A percentile compares a stretch with the other conserved stretches of the same genome.
Evolutionary conservation across 2,329 filamentous ascomycete genomes (phyloP).

Genomic region (Aureobasidium zeae): DNA sequence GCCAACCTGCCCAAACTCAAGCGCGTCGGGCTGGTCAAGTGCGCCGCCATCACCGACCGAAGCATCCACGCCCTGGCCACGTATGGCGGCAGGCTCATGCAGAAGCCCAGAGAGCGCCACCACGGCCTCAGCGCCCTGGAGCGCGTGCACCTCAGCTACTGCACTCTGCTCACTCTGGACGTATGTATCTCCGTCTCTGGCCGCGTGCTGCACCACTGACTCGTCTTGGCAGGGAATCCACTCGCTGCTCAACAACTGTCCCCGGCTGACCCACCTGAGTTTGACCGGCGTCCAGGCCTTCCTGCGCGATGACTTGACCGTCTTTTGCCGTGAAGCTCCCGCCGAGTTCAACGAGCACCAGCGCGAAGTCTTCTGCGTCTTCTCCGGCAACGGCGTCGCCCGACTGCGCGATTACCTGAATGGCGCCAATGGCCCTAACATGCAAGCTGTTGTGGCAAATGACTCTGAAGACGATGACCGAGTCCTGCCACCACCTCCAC

Average conservation of each 20-base stretch:
- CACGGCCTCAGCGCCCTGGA: conserved; percentile 63
- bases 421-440: conserved; percentile 20
- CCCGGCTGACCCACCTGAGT: conserved; percentile 84
- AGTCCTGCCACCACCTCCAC: conserved; percentile 10
- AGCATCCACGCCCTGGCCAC: conserved; percentile 79
- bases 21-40: conserved; percentile 91
- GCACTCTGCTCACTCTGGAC: conserved; percentile 69
- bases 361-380: conserved; percentile 92
- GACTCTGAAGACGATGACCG: conserved; percentile 21
- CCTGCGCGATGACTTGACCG: conserved; percentile 70
- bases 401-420: conserved; percentile 73
- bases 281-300: conserved; percentile 91
- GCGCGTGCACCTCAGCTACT: conserved; percentile 93
- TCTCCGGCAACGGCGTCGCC: conserved; percentile 76
- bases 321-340: conserved; percentile 80
- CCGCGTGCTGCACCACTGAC: conserved; percentile 24
- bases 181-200: conserved; percentile 43
- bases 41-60: conserved; percentile 75
- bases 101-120: conserved; percentile 13
- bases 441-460: conserved; percentile 11
- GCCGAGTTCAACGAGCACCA: conserved; percentile 93
- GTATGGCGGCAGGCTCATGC: conserved; percentile 24
- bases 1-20: conserved; percentile 86
- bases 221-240: conserved; percentile 63
- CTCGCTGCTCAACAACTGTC: conserved; percentile 78